These are phyloP conservation scores for Thelonectria olida DNA, from an alignment of 2,329 filamentous ascomycete species.

Conservation along the genomic window DNA sequence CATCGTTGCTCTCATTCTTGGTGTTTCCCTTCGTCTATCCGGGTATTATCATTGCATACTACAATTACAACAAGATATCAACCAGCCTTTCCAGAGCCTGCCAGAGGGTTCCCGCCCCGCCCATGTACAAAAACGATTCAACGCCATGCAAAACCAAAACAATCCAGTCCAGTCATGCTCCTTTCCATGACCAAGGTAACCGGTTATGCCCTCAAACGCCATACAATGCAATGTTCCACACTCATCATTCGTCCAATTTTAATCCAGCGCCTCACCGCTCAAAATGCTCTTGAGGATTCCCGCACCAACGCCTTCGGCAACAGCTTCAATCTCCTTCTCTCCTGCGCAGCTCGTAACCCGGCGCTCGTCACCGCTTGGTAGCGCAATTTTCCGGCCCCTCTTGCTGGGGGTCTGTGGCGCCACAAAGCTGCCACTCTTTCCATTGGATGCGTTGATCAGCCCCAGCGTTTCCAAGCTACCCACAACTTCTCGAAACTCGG, in stretches of 20 bases:
- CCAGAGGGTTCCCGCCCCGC: not conserved
- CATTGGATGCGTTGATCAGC: conserved; percentile 76
- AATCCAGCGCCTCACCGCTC: conserved; percentile 68
- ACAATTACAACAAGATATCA: conserved; percentile 9
- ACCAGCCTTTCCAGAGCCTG: conserved; percentile 13
- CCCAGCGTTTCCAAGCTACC: conserved; percentile 89
- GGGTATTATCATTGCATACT: conserved; percentile 5
- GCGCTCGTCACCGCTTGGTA: conserved; percentile 73
- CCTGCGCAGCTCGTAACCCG: conserved; percentile 81
- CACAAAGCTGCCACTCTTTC: conserved; percentile 73
- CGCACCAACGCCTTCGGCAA: conserved; percentile 70
- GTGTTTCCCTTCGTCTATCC: not conserved
- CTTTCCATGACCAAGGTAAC: not conserved
- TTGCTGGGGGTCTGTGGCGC: conserved; percentile 76
- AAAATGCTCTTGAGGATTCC: conserved; percentile 71
- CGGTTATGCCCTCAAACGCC: conserved; percentile 28
- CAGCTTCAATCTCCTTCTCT: conserved; percentile 79
- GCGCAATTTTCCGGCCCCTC: conserved; percentile 66
- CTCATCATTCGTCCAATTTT: conserved; percentile 25
- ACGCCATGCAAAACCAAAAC: conserved; percentile 25
- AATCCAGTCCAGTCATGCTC: conserved; percentile 12
- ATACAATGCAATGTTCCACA: conserved; percentile 31
- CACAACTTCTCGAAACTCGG: conserved; percentile 94
- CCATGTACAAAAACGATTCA: conserved; percentile 6
- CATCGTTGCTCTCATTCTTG: not conserved